Base-by-base conservation (phyloP, 148 eudicot genomes). In the Fagopyrum esculentum region DNA sequence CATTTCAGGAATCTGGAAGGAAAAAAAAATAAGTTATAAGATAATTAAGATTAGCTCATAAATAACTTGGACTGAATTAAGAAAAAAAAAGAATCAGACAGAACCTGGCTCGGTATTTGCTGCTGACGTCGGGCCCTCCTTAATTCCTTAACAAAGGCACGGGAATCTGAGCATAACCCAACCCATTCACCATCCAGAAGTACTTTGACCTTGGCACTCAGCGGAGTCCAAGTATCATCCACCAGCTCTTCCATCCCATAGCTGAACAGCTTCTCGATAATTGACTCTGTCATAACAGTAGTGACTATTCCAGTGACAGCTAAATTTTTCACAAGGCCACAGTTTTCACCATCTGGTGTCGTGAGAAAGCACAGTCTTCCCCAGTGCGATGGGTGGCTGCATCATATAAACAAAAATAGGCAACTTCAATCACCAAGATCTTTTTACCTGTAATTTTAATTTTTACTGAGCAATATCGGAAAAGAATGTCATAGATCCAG, bases 321-420 rank as follows among this genome's bases (percentile, higher is more conserved):
- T 69, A 95, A 78, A 85, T 95, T 90, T 77, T 92, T 92, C 72
- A 95, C 93, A 19, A 95, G 92, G 74, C 98, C 98, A 72, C 97
- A 95, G 76, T 95, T 90, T 78, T 95, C 96, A 61, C 98, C 98
- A 68, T 95, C 98, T 1, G 98, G 91, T 43, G 98, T 95, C 11
- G 98, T 86, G 54, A 95, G 83, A 73, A 84, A 95, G 78, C 98
- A 95, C 2, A 95, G 71, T 79, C 83, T 92, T 78, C 98, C 98
- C 97, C 98, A 95, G 79, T 95, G 98, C 22, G 97, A 95, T 10
- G 96, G 98, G 80, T 95, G 97, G n/a, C 98, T 95, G 84, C 86
- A 86, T 68, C 50, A 47, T 71, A 22, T 35, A 46, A 46, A 29
- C 52, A 71, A 49, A 47, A 71, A 12, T 45, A 71, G 73, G 40